Evolutionary conservation across 495 filamentous ascomycete genomes (phyloP).

Genomic region (Daldinia bambusicola): DNA sequence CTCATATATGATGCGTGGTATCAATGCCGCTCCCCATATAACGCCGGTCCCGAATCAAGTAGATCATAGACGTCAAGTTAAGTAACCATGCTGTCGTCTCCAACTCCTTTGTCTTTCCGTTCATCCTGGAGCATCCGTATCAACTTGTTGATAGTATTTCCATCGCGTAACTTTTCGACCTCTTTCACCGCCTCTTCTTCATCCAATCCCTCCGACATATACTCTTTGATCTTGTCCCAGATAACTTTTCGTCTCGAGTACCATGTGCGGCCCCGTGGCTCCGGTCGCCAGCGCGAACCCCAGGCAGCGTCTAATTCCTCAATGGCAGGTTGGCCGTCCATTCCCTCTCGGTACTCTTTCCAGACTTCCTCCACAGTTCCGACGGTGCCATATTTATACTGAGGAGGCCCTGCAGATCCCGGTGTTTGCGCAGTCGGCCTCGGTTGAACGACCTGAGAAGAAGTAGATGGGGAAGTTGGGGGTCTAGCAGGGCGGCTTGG

Average conservation of each 20-base stretch:
- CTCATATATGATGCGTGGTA: constrained; percentile 46
- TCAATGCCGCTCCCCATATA: constrained; percentile 43
- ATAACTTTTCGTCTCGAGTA: constrained; percentile 52
- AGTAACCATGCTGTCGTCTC: constrained; percentile 34
- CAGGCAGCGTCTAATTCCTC: constrained; percentile 48
- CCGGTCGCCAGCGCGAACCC: constrained; percentile 50
- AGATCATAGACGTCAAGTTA: constrained; percentile 27
- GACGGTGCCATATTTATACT: constrained; percentile 49
- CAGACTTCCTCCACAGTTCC: constrained; percentile 50
- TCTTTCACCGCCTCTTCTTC: constrained; percentile 48
- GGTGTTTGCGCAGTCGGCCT: constrained; percentile 37
- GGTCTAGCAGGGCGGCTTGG: constrained; percentile 46
- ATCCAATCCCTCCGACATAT: constrained; percentile 47
- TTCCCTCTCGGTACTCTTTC: constrained; percentile 50
- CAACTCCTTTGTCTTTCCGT: constrained; percentile 47
- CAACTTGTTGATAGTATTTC: constrained; percentile 50
- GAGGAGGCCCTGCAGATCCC: constrained; percentile 42
- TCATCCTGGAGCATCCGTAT: constrained; percentile 51
- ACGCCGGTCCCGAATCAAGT: constrained; percentile 40
- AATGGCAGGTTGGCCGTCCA: constrained; percentile 49
- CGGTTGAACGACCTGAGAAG: constrained; percentile 32
- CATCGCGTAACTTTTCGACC: constrained; percentile 48
- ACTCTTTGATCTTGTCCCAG: constrained; percentile 52
- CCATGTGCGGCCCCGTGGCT: constrained; percentile 51
- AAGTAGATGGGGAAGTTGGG: constrained; percentile 36